Base-by-base conservation (phyloP, 2,329 filamentous ascomycete genomes). In the Exophiala sp. region DNA sequence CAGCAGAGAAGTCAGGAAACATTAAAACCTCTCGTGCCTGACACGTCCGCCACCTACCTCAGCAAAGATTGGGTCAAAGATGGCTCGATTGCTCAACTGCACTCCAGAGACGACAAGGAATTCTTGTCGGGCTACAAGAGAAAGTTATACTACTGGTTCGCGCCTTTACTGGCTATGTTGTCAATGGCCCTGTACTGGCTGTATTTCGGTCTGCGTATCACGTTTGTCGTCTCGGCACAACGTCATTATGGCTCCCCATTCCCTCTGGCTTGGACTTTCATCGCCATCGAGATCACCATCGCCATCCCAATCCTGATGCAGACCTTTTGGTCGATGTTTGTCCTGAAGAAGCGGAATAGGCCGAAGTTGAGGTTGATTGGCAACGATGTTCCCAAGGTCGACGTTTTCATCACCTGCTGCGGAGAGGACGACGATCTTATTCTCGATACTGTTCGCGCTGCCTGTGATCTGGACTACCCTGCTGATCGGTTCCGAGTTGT, bases 241-340 rank as follows among this genome's bases (percentile, higher is more conserved):
- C 65, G 69, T 1, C 63, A 63, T 1, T 64, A 65, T 2, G 42
- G 61, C 2, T 61, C 65, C 18, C 66, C 66, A 1, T 81, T 73
- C 53, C 66, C 69, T 3, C 71, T 74, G 38, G 78, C 78, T 2
- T 81, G 78, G 78, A 60, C 79, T 5, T 81, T 81, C 56, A 75
- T 81, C 46, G 73, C 66, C 19, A 70, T 80, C 49, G 78, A 81
- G 41, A 55, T 61, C 35, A 57, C 50, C 24, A 70, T 75, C 6
- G 74, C 76, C 3, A 69, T 79, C 45, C 78, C 78, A 4, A 71
- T 75, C 2, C 64, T 80, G 29, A 71, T 79, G 68, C 77, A 81
- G 66, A 78, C 78, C 58, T 66, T 72, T 30, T 80, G 76, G 75
- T 78, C 76, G 1, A 74, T 81, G 70, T 72, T 73, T 66, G 73